Conservation (phyloP, 345 rosid genomes). For the Populus nigra region DNA sequence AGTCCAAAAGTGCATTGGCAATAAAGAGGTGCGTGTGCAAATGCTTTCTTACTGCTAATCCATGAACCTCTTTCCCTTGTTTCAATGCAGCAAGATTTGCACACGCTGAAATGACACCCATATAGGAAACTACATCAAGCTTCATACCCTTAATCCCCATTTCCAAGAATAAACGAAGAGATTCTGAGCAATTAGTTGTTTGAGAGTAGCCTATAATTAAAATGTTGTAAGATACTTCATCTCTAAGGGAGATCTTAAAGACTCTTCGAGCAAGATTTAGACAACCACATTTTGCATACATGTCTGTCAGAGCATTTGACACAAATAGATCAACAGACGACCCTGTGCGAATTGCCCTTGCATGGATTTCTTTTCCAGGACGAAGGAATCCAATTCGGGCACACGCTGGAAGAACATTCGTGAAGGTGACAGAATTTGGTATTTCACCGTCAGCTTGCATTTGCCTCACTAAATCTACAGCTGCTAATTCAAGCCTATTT, state of each 20-base stretch:
- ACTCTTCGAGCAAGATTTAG: conserved; percentile 38
- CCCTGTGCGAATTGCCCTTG: conserved; percentile 35
- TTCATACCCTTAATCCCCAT: conserved; percentile 47
- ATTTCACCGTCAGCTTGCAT: conserved; percentile 39
- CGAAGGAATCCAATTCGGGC: conserved; percentile 35
- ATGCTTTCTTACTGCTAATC: conserved; percentile 32
- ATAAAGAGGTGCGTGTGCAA: conserved; percentile 41
- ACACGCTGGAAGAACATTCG: conserved; percentile 47
- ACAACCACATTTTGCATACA: conserved; percentile 48
- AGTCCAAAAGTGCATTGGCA: conserved; percentile 51
- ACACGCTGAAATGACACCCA: conserved; percentile 58
- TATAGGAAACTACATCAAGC: conserved; percentile 55
- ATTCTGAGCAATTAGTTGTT: conserved; percentile 44
- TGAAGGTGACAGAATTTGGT: conserved; percentile 43
- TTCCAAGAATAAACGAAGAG: conserved; percentile 48
- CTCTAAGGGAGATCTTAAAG: conserved; percentile 43
- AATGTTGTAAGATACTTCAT: conserved; percentile 58
- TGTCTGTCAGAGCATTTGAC: conserved; percentile 48
- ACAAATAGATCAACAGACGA: conserved; percentile 33
- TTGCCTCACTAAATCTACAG: conserved; percentile 37
- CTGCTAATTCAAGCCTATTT: conserved; percentile 35
- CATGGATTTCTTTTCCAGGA: conserved; percentile 48
- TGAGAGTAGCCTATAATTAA: conserved; percentile 50
- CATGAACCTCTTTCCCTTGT: conserved; percentile 55
- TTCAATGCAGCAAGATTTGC: conserved; percentile 42